Conservation (phyloP, 192 early-diverging fungal genomes). For the Coemansia sp. region DNA sequence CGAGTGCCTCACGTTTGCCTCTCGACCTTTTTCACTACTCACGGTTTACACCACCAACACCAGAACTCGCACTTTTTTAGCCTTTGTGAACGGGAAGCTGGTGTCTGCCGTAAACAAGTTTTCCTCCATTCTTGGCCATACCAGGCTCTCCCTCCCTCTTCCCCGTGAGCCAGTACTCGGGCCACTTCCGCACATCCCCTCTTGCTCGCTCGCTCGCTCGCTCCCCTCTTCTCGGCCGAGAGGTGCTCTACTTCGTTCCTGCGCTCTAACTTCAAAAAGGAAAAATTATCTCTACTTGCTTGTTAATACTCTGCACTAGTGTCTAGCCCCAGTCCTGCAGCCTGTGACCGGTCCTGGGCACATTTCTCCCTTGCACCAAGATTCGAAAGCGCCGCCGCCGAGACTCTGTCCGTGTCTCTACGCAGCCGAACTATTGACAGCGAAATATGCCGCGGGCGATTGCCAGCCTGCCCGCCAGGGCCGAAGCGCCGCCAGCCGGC, state of each 20-base stretch:
- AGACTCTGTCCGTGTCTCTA: not conserved
- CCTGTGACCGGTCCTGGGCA: not conserved
- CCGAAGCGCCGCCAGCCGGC: slow-evolving; percentile 14
- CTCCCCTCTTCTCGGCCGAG: not conserved
- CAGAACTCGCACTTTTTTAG: not conserved
- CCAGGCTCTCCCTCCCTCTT: not conserved
- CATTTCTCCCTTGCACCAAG: not conserved
- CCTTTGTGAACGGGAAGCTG: not conserved
- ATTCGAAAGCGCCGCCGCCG: slow-evolving; percentile 1
- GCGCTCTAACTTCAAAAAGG: not conserved
- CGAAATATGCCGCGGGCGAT: slow-evolving; percentile 29
- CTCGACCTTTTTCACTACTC: not conserved
- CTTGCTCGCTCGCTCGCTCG: not conserved
- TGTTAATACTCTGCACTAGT: not conserved
- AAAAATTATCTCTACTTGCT: not conserved
- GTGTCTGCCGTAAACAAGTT: not conserved
- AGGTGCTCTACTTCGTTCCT: slow-evolving; percentile 3
- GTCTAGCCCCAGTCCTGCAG: not conserved
- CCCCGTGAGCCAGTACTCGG: not conserved
- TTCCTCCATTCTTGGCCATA: slow-evolving; percentile 6
- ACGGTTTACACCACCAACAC: not conserved
- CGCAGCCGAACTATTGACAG: not conserved
- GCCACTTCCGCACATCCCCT: too few relatives aligned
- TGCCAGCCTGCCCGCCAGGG: slow-evolving; percentile 10
- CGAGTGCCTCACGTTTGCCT: not conserved